Conservation (phyloP, 108 stramenopile genomes). For the Cyclotella choctawhatcheeana region DNA sequence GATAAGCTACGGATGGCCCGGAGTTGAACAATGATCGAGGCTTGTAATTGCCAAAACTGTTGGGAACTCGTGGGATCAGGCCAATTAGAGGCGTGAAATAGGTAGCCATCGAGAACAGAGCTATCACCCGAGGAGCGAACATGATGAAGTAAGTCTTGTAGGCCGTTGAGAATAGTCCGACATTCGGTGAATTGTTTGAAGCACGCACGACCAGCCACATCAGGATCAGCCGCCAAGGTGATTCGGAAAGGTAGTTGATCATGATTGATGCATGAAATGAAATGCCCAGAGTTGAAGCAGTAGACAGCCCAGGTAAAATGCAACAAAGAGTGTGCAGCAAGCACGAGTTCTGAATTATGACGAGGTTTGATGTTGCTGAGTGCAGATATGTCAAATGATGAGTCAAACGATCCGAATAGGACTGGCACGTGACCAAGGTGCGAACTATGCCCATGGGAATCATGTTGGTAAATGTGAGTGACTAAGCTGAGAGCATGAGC, state of each 20-base stretch:
- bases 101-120: neutral
- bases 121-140: neutral
- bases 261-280: neutral
- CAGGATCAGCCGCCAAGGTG: neutral
- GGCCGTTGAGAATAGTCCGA: neutral
- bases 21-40: neutral
- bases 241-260: neutral
- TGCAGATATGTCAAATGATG: neutral
- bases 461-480: neutral
- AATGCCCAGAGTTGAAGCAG: conserved; percentile 12
- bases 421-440: neutral
- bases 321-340: neutral
- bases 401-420: neutral
- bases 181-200: neutral
- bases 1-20: neutral
- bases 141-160: conserved; percentile 2
- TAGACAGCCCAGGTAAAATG: conserved; percentile 14
- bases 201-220: neutral
- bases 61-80: neutral
- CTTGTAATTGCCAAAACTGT: neutral
- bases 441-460: neutral
- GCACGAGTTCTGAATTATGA: neutral
- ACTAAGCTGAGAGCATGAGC: neutral
- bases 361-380: neutral
- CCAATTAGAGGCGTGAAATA: neutral